These are phyloP conservation scores for Dichotomocladium elegans DNA, from an alignment of 371 early-diverging fungal species.

Conservation along the genomic window DNA sequence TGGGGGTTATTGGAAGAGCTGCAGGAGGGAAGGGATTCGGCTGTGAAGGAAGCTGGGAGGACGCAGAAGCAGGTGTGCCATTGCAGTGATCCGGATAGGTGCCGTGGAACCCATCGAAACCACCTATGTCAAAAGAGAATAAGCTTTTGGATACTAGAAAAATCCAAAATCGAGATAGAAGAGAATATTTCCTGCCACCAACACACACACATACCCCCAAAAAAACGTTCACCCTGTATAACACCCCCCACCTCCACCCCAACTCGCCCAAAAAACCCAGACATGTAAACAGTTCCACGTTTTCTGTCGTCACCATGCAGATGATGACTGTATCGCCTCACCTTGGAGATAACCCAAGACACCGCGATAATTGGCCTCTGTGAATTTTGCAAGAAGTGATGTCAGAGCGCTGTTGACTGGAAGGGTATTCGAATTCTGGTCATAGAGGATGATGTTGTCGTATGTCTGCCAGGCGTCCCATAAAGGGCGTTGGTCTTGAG, in stretches of 20 bases:
- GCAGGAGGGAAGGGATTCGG: too few species aligned
- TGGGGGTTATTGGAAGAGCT: too few species aligned
- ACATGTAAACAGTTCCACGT: neutral
- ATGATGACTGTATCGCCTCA: too few species aligned
- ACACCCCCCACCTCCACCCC: neutral
- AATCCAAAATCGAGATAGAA: too few species aligned
- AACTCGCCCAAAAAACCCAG: neutral
- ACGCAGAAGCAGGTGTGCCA: too few species aligned
- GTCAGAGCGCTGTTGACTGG: conserved; percentile 41
- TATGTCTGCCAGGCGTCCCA: conserved; percentile 43
- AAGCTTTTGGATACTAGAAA: too few species aligned
- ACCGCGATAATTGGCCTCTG: conserved; percentile 30
- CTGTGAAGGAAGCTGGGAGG: too few species aligned
- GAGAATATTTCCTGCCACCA: too few species aligned
- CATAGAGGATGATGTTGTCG: conserved; percentile 53
- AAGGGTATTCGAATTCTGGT: conserved; percentile 39
- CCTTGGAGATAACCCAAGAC: conserved; percentile 50
- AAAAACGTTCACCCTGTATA: too few species aligned
- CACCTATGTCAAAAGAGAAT: neutral
- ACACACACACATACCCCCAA: too few species aligned
- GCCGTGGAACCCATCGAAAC: neutral
- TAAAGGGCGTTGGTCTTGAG: conserved; percentile 33
- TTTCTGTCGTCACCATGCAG: too few species aligned
- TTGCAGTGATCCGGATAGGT: too few species aligned
- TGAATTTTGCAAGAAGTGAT: conserved; percentile 36